phyloP scores from a whole-genome alignment of 1,284 basidiomycete species.

The Pseudozyma flocculosa region DNA sequence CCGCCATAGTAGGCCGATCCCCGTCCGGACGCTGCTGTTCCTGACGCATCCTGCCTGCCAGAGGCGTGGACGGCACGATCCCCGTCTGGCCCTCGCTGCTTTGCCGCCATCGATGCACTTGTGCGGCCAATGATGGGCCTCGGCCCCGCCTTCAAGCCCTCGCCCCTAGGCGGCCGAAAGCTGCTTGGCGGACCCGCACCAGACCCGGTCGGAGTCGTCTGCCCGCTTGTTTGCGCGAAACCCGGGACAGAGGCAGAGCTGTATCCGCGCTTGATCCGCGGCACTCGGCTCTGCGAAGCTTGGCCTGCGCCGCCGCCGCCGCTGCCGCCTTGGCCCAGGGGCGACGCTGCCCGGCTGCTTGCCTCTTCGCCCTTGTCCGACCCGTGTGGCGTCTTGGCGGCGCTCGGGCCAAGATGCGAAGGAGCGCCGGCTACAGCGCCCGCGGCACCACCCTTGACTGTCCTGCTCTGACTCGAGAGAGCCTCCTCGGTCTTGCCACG shows the following conservation, averaged over 20 bases:
- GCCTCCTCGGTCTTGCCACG: constrained; percentile 62
- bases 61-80: background rate
- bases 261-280: constrained; percentile 26
- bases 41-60: background rate
- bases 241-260: constrained; percentile 17
- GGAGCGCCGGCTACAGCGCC: too few relatives aligned
- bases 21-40: too few relatives aligned
- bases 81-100: background rate
- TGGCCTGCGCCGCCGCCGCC: too few relatives aligned
- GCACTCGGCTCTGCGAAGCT: constrained; percentile 16
- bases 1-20: too few relatives aligned
- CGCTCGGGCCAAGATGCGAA: too few relatives aligned
- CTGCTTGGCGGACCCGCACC: constrained; percentile 14
- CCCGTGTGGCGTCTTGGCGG: too few relatives aligned
- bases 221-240: constrained; percentile 18
- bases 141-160: constrained; percentile 32
- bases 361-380: constrained; percentile 4
- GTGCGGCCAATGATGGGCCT: constrained; percentile 34
- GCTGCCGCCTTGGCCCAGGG: background rate
- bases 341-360: background rate
- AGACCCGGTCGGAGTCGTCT: constrained; percentile 15
- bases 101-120: constrained; percentile 8
- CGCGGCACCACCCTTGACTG: background rate
- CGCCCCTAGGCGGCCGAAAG: constrained; percentile 26
- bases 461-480: constrained; percentile 38